Conservation (phyloP, 2,329 filamentous ascomycete species). For the Colletotrichum tanaceti region DNA sequence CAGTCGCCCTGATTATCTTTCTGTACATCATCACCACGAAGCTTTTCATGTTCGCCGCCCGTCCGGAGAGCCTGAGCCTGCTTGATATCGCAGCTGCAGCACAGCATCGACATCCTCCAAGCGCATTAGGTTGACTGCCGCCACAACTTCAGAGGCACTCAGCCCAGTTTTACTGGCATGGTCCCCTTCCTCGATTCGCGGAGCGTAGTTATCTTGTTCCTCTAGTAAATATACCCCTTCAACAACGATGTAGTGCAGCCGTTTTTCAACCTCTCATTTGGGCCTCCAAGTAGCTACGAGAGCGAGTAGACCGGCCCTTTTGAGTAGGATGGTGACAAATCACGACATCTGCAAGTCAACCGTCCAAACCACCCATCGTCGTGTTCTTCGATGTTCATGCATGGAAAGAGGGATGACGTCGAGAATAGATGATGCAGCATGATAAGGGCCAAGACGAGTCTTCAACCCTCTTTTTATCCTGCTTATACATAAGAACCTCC, state of each 20-base stretch:
- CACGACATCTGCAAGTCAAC: not conserved
- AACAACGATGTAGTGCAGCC: conserved; percentile 5
- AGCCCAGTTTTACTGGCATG: not conserved
- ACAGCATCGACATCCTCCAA: not conserved
- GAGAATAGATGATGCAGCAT: no score
- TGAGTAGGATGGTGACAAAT: not conserved
- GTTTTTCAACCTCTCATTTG: not conserved
- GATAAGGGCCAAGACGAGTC: no score
- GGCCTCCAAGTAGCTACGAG: not conserved
- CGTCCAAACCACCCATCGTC: not conserved
- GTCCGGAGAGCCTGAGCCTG: not conserved
- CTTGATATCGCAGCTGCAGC: not conserved
- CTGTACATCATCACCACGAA: not conserved
- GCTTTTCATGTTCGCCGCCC: not conserved
- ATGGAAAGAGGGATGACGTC: no score
- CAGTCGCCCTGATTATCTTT: conserved; percentile 22
- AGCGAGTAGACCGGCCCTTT: not conserved
- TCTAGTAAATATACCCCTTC: conserved; percentile 9
- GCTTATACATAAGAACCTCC: no score
- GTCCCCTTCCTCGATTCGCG: not conserved
- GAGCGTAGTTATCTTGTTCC: not conserved
- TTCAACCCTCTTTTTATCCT: no score
- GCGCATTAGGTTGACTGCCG: not conserved
- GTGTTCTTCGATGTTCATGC: no score
- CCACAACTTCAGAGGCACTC: not conserved